A percentile compares a stretch with the other conserved stretches of the same genome.
These are phyloP conservation scores for Discostella stelligeroides DNA, from an alignment of 108 stramenopile genomes.

Conservation along the genomic window DNA sequence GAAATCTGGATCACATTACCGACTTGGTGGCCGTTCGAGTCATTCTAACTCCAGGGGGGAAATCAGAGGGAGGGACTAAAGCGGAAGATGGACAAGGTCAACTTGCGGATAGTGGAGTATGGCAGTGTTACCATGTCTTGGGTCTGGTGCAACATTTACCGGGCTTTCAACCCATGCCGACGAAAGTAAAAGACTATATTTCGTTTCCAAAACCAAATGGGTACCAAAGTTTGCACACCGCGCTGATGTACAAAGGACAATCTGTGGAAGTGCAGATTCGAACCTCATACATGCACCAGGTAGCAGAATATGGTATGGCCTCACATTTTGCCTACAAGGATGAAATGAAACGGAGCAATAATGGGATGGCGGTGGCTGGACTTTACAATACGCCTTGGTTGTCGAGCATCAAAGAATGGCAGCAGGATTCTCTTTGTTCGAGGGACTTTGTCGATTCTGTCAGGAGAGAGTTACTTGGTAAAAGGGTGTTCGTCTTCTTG, in stretches of 20 bases:
- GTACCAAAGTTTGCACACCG: constrained; percentile 92
- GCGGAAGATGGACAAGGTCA: constrained; percentile 42
- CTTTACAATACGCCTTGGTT: constrained; percentile 90
- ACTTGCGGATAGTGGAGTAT: constrained; percentile 72
- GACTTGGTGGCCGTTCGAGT: constrained; percentile 95
- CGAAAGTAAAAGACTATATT: constrained; percentile 94
- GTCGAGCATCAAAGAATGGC: constrained; percentile 90
- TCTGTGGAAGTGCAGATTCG: constrained; percentile 96
- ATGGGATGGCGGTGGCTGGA: constrained; percentile 23
- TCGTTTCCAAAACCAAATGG: constrained; percentile 94
- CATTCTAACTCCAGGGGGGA: constrained; percentile 70
- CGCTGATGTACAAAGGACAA: constrained; percentile 85
- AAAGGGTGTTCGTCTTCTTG: constrained; percentile 91
- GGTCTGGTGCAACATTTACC: constrained; percentile 89
- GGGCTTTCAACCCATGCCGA: constrained; percentile 88
- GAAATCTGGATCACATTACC: constrained; percentile 84
- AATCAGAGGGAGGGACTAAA: background rate
- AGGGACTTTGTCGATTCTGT: constrained; percentile 90
- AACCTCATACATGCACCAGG: constrained; percentile 90
- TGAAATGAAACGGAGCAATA: constrained; percentile 51
- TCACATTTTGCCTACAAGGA: constrained; percentile 91
- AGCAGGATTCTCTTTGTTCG: constrained; percentile 74
- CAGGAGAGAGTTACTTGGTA: constrained; percentile 82
- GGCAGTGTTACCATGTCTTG: constrained; percentile 95
- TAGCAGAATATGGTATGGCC: constrained; percentile 95